Evolutionary conservation across 2,329 filamentous ascomycete genomes (phyloP), one percentile per base, ranked within the genome.

Genomic region (Fusarium sarcochroum): DNA sequence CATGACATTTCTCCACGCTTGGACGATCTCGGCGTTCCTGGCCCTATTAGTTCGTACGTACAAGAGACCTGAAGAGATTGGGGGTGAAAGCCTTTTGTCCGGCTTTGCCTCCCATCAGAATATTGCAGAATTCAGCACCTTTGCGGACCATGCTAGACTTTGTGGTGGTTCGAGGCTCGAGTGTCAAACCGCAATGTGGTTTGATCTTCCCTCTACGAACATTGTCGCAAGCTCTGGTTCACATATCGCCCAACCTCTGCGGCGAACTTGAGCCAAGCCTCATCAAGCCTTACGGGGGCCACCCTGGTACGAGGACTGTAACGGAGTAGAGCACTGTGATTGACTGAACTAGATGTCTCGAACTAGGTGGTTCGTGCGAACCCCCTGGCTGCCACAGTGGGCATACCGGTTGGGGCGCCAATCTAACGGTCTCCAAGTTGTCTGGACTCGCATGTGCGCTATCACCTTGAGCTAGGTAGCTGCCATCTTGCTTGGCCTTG

Each of bases 311-410:
- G 44, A 63, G 53, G 50, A 55, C 58, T 41, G 53, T 57, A 49
- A 57, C 64, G 35, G 20, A 52, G 38, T 42, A 64, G 46, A 50
- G 60, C 62, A 59, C 62, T 61, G 54, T 66, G 54, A 61, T 57
- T 71, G 67, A 71, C 69, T 62, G 68, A 59, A 62, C 61, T 55
- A 71, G 62, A 47, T 73, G 68, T 60, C 60, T 74, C 68, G 68
- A 74, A 71, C 72, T 68, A 66, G 55, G 66, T 63, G 64, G 70
- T 73, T 74, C 66, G 66, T 71, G 69, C 66, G 66, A 74, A 73
- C 64, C 45, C 70, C 58, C 64, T 62, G 67, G 63, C 66, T 69
- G 59, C 63, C 58, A 66, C 55, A 59, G 58, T 46, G 18, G 62
- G 35, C 32, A 48, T 58, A 37, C 46, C 46, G 23, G 53, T 35